phyloP scores from a whole-genome alignment of 805 yeast genomes.

The Nematodospora valgi region DNA sequence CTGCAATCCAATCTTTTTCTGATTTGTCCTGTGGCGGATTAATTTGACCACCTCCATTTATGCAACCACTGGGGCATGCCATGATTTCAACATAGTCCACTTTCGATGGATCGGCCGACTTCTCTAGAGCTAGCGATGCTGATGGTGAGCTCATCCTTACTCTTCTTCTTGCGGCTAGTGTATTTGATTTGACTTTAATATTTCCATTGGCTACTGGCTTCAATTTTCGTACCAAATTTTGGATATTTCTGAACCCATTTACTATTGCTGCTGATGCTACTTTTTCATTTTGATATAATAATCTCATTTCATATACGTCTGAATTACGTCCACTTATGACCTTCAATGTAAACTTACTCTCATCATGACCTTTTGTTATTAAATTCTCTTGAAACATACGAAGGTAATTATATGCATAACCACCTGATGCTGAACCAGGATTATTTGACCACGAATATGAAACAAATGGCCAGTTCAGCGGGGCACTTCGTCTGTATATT shows the following conservation, averaged over 20 bases:
- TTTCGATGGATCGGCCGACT: slow-evolving; percentile 54
- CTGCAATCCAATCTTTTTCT: slow-evolving; percentile 44
- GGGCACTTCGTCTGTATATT: slow-evolving; percentile 41
- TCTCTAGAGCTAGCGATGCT: no score
- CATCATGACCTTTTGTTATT: slow-evolving; percentile 14
- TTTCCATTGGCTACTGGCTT: slow-evolving; percentile 36
- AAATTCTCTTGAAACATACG: slow-evolving; percentile 30
- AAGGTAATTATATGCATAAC: slow-evolving; percentile 74
- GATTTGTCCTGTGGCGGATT: slow-evolving; percentile 38
- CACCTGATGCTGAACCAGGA: slow-evolving; percentile 84
- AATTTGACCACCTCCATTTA: slow-evolving; percentile 94
- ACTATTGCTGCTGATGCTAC: slow-evolving; percentile 60
- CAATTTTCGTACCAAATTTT: slow-evolving; percentile 83
- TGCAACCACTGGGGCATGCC: slow-evolving; percentile 99
- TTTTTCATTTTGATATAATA: slow-evolving; percentile 38
- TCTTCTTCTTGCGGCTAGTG: slow-evolving; percentile 43
- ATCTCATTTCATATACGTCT: slow-evolving; percentile 68
- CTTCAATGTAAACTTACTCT: slow-evolving; percentile 17
- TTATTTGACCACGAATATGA: slow-evolving; percentile 68
- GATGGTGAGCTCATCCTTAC: slow-evolving; percentile 33
- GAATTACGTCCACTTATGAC: slow-evolving; percentile 63
- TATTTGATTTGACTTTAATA: slow-evolving; percentile 26
- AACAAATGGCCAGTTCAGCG: slow-evolving; percentile 59
- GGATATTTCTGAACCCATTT: slow-evolving; percentile 93
- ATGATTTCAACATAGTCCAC: slow-evolving; percentile 88